Base-by-base conservation (phyloP, 2,329 filamentous ascomycete species). In the Pseudogymnoascus sp. region DNA sequence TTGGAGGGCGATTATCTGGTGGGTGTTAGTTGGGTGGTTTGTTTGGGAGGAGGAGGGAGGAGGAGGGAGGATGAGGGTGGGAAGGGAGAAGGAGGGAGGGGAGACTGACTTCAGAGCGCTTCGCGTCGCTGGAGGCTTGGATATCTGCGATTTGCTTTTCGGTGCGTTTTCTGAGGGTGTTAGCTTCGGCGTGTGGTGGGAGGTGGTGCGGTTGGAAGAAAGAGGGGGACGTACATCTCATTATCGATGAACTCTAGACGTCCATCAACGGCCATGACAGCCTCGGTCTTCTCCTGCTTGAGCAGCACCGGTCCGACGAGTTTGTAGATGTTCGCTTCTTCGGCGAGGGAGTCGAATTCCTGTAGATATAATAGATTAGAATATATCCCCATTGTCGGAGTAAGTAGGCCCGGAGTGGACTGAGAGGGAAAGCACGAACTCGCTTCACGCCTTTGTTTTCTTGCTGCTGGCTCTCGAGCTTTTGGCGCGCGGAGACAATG, bases 261-360 rank as follows among this genome's bases (percentile, higher is more conserved):
- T 19, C 91, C 91, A 70, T 96, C 91, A 16, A 99, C 95, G 0
- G 92, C 93, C 81, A 90, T 89, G 68, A 92, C 87, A 0, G 95
- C 95, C 75, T 99, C 95, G 1, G 85, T 79, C 75, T 90, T 93
- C 64, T 98, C 95, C 76, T 99, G 95, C 81, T 98, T 97, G 72
- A 99, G 77, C 38, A 99, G 79, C 6, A 98, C 90, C 0, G 95
- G 95, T 0, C 95, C 95, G 56, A 96, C 87, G 43, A 97, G 85
- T 78, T 98, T 99, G 84, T 96, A 99, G 75, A 99, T 96, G 67
- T 87, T 91, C 72, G 96, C 89, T 69, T 89, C 89, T 38, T 93
- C 88, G 70, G 87, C 84, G 64, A 98, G 81, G 62, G 83, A 82
- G 41, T 85, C 82, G 75, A 98, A 98, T 76, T 98, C 93, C 88